These are phyloP conservation scores for Boletus tylopilopsis DNA, from an alignment of 768 basidiomycete species.

Conservation along the genomic window DNA sequence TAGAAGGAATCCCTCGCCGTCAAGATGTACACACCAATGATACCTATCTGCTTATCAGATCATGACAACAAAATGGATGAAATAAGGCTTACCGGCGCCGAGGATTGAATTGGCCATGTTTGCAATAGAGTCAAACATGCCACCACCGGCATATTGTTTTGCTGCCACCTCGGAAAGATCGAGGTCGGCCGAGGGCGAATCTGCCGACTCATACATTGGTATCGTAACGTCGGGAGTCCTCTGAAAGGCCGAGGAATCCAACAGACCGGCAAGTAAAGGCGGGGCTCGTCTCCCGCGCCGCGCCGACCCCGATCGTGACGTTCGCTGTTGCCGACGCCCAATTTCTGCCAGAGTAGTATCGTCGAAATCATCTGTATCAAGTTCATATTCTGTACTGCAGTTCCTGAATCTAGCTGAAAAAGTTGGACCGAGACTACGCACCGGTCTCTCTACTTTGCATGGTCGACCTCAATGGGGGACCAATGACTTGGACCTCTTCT, in stretches of 20 bases:
- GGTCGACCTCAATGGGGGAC: slow-evolving; percentile 68
- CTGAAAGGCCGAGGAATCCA: slow-evolving; percentile 58
- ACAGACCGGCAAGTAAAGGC: slow-evolving; percentile 77
- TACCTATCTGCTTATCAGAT: slow-evolving; percentile 42
- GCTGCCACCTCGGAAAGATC: slow-evolving; percentile 72
- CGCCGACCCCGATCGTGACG: slow-evolving; percentile 24
- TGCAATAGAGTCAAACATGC: slow-evolving; percentile 74
- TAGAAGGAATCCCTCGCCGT: not conserved
- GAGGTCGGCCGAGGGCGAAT: slow-evolving; percentile 20
- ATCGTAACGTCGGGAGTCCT: slow-evolving; percentile 55
- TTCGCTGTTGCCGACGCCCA: slow-evolving; percentile 26
- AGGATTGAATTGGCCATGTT: slow-evolving; percentile 97
- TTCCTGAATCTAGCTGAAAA: slow-evolving; percentile 7
- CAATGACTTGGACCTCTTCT: slow-evolving; percentile 67
- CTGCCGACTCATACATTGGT: slow-evolving; percentile 40
- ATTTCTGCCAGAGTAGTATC: slow-evolving; percentile 38
- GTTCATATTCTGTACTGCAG: slow-evolving; percentile 63
- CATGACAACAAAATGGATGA: slow-evolving; percentile 2
- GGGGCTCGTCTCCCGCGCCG: slow-evolving; percentile 51
- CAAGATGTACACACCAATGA: slow-evolving; percentile 53
- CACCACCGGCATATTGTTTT: slow-evolving; percentile 65
- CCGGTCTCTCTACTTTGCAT: slow-evolving; percentile 76
- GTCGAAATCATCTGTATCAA: slow-evolving; percentile 80
- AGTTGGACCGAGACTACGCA: slow-evolving; percentile 52
- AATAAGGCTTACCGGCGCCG: slow-evolving; percentile 66